Conservation (phyloP, 768 basidiomycete genomes). For the Rhizopogon roseolus region DNA sequence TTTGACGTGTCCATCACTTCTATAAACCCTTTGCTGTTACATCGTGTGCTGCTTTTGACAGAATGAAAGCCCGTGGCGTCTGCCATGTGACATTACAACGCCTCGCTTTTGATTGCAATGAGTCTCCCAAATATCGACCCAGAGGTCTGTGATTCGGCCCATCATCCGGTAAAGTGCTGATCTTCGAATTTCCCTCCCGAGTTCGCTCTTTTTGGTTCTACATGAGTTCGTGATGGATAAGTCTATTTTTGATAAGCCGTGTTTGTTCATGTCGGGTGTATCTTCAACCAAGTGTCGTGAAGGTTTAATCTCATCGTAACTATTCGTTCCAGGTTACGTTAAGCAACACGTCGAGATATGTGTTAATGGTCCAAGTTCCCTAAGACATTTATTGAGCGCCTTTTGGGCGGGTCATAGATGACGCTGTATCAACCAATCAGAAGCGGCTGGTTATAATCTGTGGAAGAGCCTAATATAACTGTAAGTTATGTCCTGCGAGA, state of each 20-base stretch:
- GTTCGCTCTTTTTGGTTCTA: background rate
- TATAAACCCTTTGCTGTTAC: background rate
- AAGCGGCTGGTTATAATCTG: background rate
- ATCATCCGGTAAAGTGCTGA: background rate
- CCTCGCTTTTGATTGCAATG: background rate
- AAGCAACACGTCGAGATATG: background rate
- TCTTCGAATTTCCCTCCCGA: background rate
- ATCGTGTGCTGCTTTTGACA: background rate
- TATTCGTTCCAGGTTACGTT: background rate
- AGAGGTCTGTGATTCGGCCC: background rate
- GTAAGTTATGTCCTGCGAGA: background rate
- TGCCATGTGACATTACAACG: background rate
- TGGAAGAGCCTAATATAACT: background rate
- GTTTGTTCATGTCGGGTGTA: background rate
- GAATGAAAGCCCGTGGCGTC: background rate
- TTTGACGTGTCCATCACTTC: slow-evolving; percentile 1
- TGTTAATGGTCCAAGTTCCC: background rate
- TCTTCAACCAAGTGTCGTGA: background rate
- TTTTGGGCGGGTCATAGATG: background rate
- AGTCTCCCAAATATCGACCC: background rate
- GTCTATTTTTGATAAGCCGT: background rate
- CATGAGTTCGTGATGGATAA: background rate
- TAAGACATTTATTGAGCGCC: background rate
- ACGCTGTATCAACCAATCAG: slow-evolving; percentile 1
- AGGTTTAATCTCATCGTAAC: background rate